phyloP scores from a whole-genome alignment of 169 alveolate genomes.

The Plasmodium gonderi region DNA sequence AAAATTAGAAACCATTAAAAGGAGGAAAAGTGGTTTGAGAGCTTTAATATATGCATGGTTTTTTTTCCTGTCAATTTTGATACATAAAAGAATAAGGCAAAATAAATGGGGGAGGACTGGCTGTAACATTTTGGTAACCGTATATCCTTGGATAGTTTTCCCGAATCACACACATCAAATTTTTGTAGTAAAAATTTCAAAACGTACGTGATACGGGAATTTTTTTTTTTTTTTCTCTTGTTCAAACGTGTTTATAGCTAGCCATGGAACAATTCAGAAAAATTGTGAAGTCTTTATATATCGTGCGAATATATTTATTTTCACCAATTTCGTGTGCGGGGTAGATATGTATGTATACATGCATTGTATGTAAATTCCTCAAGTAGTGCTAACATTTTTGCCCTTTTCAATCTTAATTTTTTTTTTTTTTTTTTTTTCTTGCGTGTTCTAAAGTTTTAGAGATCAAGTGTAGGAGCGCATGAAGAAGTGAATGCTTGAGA shows the following conservation, averaged over 20 bases:
- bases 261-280: not conserved
- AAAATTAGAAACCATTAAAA: not conserved
- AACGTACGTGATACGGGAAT: not conserved
- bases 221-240: not conserved
- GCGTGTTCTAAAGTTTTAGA: too few species aligned
- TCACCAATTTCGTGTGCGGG: not conserved
- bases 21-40: not conserved
- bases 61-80: not conserved
- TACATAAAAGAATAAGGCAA: not conserved
- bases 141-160: not conserved
- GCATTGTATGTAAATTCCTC: not conserved
- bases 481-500: too few species aligned
- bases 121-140: not conserved
- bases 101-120: not conserved
- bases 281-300: too few species aligned
- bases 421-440: not conserved
- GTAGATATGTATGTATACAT: not conserved
- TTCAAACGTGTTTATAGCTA: not conserved
- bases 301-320: not conserved
- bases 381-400: not conserved
- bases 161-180: too few species aligned
- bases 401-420: not conserved
- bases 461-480: too few species aligned
- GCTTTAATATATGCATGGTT: not conserved
- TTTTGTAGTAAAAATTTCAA: not conserved